A percentile compares a stretch with the other conserved stretches of the same genome.
Evolutionary conservation across 2,329 filamentous ascomycete species (phyloP).

Genomic region (Fusarium sp.): DNA sequence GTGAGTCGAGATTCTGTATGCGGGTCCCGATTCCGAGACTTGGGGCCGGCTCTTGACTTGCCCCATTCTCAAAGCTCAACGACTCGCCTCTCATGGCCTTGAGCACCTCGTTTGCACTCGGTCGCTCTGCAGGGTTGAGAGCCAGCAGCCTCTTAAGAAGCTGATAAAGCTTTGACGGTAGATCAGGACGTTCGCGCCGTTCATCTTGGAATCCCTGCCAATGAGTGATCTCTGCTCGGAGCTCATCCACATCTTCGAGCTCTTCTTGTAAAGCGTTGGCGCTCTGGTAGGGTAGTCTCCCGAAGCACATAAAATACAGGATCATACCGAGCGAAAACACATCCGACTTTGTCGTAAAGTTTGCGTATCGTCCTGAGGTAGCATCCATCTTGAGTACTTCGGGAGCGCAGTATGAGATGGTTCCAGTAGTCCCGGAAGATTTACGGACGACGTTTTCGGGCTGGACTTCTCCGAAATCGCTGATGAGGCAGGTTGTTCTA

Average conservation of each 20-base stretch:
- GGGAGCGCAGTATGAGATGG: slow-evolving; percentile 96
- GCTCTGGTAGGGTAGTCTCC: slow-evolving; percentile 85
- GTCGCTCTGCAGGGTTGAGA: slow-evolving; percentile 81
- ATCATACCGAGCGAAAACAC: slow-evolving; percentile 99
- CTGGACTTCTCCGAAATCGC: slow-evolving; percentile 98
- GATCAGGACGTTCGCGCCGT: slow-evolving; percentile 80
- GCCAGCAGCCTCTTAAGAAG: slow-evolving; percentile 87
- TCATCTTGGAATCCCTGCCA: slow-evolving; percentile 92
- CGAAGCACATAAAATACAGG: slow-evolving; percentile 97
- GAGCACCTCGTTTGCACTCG: slow-evolving; percentile 89
- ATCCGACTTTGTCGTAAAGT: slow-evolving; percentile 97
- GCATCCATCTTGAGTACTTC: slow-evolving; percentile 84
- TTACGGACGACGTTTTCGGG: slow-evolving; percentile 84
- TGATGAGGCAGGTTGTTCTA: slow-evolving; percentile 86
- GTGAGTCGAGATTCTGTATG: slow-evolving; percentile 71
- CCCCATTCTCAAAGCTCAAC: slow-evolving; percentile 59
- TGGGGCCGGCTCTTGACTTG: slow-evolving; percentile 57
- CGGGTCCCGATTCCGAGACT: slow-evolving; percentile 61
- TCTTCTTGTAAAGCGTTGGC: slow-evolving; percentile 92
- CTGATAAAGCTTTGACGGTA: slow-evolving; percentile 88
- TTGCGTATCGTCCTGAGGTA: slow-evolving; percentile 81
- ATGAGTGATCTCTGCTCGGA: slow-evolving; percentile 86
- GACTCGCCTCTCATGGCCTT: slow-evolving; percentile 80
- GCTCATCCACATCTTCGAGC: slow-evolving; percentile 87
- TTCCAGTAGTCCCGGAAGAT: slow-evolving; percentile 94